Evolutionary conservation across 1,139 yeast species (phyloP).

Genomic region (Magnusiomyces ingens): DNA sequence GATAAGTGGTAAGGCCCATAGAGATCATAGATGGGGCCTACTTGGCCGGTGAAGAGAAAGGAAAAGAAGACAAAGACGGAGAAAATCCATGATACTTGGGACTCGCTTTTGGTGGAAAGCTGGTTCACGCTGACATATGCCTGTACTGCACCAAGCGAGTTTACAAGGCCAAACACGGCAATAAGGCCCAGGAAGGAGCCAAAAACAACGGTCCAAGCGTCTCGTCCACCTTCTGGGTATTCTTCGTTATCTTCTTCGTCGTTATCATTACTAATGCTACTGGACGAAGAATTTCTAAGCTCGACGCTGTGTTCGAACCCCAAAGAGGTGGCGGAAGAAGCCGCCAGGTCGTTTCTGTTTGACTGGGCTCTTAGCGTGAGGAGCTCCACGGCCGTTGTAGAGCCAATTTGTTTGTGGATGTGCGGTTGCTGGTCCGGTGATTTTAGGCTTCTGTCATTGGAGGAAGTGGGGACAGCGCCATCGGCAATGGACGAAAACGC

Average conservation of each 20-base stretch:
- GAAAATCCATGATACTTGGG: slow-evolving; percentile 61
- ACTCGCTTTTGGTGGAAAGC: slow-evolving; percentile 39
- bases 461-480: too few species aligned
- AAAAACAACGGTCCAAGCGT: slow-evolving; percentile 49
- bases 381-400: too few species aligned
- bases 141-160: slow-evolving; percentile 64
- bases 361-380: too few species aligned
- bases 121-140: slow-evolving; percentile 58
- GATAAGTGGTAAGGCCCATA: slow-evolving; percentile 51
- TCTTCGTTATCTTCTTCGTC: not conserved
- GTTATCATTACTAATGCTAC: not conserved
- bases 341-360: too few species aligned
- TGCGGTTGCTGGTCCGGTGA: too few species aligned
- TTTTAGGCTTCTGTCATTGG: too few species aligned
- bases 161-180: slow-evolving; percentile 59
- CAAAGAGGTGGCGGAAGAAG: not conserved
- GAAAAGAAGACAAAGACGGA: slow-evolving; percentile 51
- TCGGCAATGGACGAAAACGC: too few species aligned
- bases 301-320: not conserved
- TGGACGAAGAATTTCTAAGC: not conserved
- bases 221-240: slow-evolving; percentile 53
- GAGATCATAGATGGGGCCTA: slow-evolving; percentile 58
- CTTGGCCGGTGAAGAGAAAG: slow-evolving; percentile 49
- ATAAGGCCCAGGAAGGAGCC: slow-evolving; percentile 61
- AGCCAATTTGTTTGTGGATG: too few species aligned